A percentile compares a stretch with the other conserved stretches of the same genome.
Conservation (phyloP, 2,329 filamentous ascomycete genomes). For the Rhytidhysteron rufulum region DNA sequence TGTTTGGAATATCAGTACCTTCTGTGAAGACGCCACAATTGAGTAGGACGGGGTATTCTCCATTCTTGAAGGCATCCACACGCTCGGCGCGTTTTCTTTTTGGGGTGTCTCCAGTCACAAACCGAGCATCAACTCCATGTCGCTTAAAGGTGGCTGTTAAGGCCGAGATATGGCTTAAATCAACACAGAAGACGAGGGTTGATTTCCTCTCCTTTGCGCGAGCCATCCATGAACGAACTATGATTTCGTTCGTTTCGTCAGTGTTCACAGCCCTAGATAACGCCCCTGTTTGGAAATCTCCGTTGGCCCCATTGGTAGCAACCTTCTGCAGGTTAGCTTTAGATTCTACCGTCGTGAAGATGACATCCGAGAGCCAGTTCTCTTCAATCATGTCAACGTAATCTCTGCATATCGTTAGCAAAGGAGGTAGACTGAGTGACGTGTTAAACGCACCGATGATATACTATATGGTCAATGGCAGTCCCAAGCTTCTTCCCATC, state of each 20-base stretch:
- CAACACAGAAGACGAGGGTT: conserved; percentile 91
- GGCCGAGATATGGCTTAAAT: conserved; percentile 73
- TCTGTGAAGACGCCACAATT: conserved; percentile 98
- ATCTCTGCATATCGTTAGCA: conserved; percentile 41
- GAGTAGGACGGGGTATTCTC: conserved; percentile 79
- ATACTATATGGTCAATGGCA: conserved; percentile 92
- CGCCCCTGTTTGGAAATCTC: conserved; percentile 77
- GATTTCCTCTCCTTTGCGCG: conserved; percentile 72
- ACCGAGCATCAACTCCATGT: conserved; percentile 76
- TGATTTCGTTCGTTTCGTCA: conserved; percentile 72
- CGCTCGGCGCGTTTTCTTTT: conserved; percentile 64
- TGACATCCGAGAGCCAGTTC: conserved; percentile 86
- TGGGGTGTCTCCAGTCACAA: conserved; percentile 78
- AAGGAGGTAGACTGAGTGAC: neutral
- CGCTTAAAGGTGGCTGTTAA: conserved; percentile 73
- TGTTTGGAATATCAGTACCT: conserved; percentile 95
- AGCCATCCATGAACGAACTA: conserved; percentile 79
- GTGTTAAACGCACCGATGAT: conserved; percentile 61
- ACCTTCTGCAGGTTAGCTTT: conserved; percentile 75
- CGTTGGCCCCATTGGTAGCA: conserved; percentile 54
- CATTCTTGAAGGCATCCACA: conserved; percentile 70
- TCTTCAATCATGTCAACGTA: conserved; percentile 80
- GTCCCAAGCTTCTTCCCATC: conserved; percentile 79
- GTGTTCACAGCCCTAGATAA: conserved; percentile 84
- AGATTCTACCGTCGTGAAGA: conserved; percentile 89